phyloP scores from a whole-genome alignment of 164 flowering plant species.

The Berberis thunbergii region DNA sequence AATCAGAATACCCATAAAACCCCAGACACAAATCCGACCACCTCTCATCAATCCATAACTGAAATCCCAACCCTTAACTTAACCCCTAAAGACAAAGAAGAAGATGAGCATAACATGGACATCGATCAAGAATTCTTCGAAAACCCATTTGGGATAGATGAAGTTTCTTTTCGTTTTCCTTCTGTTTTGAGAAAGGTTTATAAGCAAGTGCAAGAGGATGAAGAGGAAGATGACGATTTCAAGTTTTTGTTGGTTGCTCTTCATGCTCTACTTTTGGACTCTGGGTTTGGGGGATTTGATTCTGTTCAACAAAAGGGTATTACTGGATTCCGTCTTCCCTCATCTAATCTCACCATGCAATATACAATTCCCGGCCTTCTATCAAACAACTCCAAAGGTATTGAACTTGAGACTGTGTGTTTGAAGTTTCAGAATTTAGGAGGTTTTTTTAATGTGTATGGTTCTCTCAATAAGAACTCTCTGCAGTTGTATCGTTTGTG shows the following conservation, averaged over 20 bases:
- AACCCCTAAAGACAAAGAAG: neutral
- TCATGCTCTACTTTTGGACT: constrained; percentile 67
- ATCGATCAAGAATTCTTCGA: neutral
- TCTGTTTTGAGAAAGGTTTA: constrained; percentile 46
- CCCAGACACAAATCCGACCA: neutral
- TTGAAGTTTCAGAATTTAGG: constrained; percentile 59
- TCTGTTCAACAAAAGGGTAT: neutral
- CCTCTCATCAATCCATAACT: too few species aligned
- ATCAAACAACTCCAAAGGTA: neutral
- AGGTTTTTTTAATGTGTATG: constrained; percentile 44
- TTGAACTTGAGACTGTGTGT: constrained; percentile 21
- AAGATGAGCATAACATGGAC: neutral
- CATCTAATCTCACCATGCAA: constrained; percentile 19
- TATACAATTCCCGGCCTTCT: constrained; percentile 52
- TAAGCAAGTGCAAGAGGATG: constrained; percentile 22
- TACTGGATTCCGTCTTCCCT: constrained; percentile 31
- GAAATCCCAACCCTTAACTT: neutral
- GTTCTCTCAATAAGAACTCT: constrained; percentile 30
- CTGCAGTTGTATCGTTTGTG: constrained; percentile 20
- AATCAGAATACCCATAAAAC: neutral
- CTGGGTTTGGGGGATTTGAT: constrained; percentile 36
- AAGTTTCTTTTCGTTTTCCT: neutral
- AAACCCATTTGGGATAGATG: neutral
- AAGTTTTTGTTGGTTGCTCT: constrained; percentile 45
- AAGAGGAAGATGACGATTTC: constrained; percentile 12